Conservation (phyloP, 1,284 basidiomycete species). For the Fereydounia khargensis region DNA sequence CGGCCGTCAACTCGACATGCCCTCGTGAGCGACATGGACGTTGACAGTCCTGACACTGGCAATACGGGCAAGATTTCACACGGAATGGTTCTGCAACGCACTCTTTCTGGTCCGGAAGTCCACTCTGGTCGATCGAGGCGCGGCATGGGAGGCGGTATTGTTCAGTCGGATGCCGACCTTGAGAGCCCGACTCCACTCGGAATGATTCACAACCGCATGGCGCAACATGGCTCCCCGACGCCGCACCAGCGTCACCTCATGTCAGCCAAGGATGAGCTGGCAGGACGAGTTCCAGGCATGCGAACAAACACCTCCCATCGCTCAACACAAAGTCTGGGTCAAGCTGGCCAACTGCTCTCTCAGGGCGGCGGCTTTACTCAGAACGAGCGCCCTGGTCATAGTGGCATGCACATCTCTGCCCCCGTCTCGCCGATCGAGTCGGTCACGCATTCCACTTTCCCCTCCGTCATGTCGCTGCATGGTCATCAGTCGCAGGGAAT, state of each 20-base stretch:
- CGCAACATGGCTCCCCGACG: not conserved
- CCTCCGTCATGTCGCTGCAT: constrained; percentile 3
- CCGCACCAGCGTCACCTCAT: not conserved
- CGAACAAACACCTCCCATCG: constrained; percentile 8
- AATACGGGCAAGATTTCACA: too few species aligned
- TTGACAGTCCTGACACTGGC: not conserved
- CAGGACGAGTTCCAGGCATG: not conserved
- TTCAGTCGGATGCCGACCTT: too few species aligned
- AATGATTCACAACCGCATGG: not conserved
- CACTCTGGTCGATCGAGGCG: too few species aligned
- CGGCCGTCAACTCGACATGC: not conserved
- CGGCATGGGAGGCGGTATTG: too few species aligned
- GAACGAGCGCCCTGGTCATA: too few species aligned
- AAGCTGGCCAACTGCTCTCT: too few species aligned
- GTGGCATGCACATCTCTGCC: constrained; percentile 17
- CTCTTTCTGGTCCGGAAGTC: too few species aligned
- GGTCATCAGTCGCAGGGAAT: constrained; percentile 8
- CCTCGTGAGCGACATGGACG: not conserved
- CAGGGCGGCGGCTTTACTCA: too few species aligned
- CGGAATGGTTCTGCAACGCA: too few species aligned
- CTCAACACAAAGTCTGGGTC: constrained; percentile 27
- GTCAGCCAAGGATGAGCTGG: too few species aligned
- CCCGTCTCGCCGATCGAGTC: constrained; percentile 26
- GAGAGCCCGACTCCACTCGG: not conserved
- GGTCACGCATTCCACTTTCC: constrained; percentile 1